Evolutionary conservation across 164 flowering plant genomes (phyloP).

Genomic region (Vitis labrusca): DNA sequence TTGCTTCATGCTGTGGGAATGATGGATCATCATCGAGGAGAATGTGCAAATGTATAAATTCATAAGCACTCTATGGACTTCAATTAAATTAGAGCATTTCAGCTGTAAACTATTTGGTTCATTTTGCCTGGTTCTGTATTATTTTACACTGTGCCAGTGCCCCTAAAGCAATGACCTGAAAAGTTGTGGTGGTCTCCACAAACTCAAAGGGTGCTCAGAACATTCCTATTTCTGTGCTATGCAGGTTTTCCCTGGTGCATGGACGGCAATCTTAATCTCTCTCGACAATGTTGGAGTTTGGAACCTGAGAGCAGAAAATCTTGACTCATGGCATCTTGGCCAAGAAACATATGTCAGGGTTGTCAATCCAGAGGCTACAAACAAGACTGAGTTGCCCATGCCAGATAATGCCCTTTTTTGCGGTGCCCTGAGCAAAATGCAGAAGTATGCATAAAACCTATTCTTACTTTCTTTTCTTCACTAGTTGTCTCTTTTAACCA

Average conservation of each 20-base stretch:
- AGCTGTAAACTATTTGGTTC: too few relatives aligned
- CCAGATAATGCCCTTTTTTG: constrained; percentile 86
- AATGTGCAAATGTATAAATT: too few relatives aligned
- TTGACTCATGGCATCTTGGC: constrained; percentile 91
- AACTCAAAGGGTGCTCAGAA: too few relatives aligned
- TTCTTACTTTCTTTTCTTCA: not conserved
- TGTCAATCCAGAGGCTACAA: constrained; percentile 75
- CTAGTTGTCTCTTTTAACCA: not conserved
- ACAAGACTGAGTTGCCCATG: constrained; percentile 70
- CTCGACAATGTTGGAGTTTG: constrained; percentile 93
- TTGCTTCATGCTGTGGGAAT: too few relatives aligned
- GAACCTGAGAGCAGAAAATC: constrained; percentile 89
- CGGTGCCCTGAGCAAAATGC: constrained; percentile 58
- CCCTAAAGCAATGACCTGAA: too few relatives aligned
- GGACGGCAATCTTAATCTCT: constrained; percentile 85
- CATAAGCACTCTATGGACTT: too few relatives aligned
- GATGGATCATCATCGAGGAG: too few relatives aligned
- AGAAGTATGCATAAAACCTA: constrained; percentile 52
- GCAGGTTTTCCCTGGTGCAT: constrained; percentile 94
- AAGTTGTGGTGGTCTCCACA: too few relatives aligned
- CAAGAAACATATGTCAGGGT: constrained; percentile 83
- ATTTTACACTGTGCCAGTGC: too few relatives aligned
- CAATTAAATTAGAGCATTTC: too few relatives aligned
- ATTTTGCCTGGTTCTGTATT: too few relatives aligned
- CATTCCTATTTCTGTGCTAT: constrained; percentile 3